Base-by-base conservation (phyloP, 2,329 filamentous ascomycete genomes). In the Cladosporium sp. region DNA sequence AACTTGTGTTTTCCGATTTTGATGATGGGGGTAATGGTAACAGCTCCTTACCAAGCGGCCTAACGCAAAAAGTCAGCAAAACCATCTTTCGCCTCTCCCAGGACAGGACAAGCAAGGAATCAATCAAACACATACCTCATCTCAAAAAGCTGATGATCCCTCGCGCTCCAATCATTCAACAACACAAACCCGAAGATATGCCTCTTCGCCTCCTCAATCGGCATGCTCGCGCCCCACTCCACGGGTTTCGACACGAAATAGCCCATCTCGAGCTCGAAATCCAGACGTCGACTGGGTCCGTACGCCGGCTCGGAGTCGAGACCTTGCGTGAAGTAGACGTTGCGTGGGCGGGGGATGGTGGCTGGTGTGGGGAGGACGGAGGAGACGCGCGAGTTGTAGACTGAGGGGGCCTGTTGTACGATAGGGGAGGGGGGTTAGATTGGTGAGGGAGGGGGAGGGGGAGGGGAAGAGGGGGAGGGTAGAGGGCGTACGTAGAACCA, bases 171-270 rank as follows among this genome's bases (percentile, higher is more conserved):
- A 54, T 85, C 81, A 55, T 85, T 85, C 11, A 85, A 59, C 32
- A 85, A 64, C 0, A 82, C 76, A n/a, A 83, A 69, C 0, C 82
- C 82, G 61, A 85, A 84, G 13, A 84, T 80, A 56, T 84, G 78
- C 0, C 80, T 72, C 13, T 69, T 65, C 0, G 73, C 72, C 5
- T 74, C 61, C 13, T 60, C 59, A n/a, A 74, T 70, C 7, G 68
- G 54, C 19, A 77, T 61, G 0, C 58, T 57, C 1, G 68, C 55
- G 1, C 73, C 73, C 7, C 66, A 63, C 1, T 66, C 58, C 0
- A 75, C 58, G 0, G 73, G 71, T 8, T 65, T 63, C 7, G 70
- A 70, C 7, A 78, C 62, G 29, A 76, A 67, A 15, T 68, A 70
- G 1, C 72, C 75, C 58, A 78, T 65, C 53, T 79, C 75, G 3